Evolutionary conservation across 805 yeast genomes (phyloP), one percentile per base, ranked within the genome.

Genomic region (Kuraishia molischiana): DNA sequence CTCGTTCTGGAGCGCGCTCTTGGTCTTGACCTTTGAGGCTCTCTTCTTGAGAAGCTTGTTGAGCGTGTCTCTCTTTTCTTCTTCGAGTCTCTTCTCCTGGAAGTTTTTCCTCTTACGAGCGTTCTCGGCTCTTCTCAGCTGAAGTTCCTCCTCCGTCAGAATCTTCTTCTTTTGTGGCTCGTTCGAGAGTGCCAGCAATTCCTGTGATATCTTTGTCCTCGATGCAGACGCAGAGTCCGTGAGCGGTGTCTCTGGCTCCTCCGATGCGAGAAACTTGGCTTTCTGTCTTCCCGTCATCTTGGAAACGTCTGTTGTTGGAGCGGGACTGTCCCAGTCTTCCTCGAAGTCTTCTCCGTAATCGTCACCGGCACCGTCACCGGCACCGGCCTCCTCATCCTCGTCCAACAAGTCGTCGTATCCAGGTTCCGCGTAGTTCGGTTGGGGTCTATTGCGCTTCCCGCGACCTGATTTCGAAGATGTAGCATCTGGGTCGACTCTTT

Each of bases 61-160:
- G 45, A 90, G 68, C 0, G 97, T 89, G 45, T 90, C 97, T 52
- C 79, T 74, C 54, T 92, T 92, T 58, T 92, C 97, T 56, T 85
- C 96, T 52, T 89, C 97, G 30, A 85, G 61, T 45, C 81, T 77
- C 60, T 81, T 80, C 50, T 80, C 87, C 47, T 80, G 78, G 49
- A 86, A 71, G 53, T 90, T 89, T 56, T 83, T 84, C 46, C 98
- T 69, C 56, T 87, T 77, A 49, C 97, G 72, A 0, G 96, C 90
- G 49, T 76, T 79, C 54, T 90, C 98, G 1, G 94, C 85, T 44
- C 87, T 77, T 33, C 87, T 72, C 41, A 85, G 58, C 34, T 83
- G 85, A 29, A 78, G 70, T 59, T 89, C 95, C 55, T 90, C 96
- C 41, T 80, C 95, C 0, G 94, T 79, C 38, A 84, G 69, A 26